Conservation (phyloP, 805 yeast genomes). For the Metschnikowia cerradonensis region DNA sequence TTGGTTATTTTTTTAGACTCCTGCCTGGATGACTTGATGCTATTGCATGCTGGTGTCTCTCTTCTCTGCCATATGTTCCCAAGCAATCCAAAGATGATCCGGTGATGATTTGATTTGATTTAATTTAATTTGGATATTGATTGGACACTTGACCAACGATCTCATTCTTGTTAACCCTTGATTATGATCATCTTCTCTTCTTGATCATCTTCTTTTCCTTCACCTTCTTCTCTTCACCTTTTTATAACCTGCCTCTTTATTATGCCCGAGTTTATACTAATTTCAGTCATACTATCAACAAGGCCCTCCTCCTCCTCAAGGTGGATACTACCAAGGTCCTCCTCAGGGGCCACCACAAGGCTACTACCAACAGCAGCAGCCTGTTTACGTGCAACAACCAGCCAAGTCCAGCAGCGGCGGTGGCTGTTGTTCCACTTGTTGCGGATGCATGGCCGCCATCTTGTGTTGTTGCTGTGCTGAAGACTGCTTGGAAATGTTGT, state of each 20-base stretch:
- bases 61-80: no score
- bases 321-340: slow-evolving; percentile 19
- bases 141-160: no score
- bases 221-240: not conserved
- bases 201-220: not conserved
- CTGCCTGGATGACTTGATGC: no score
- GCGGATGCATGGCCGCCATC: slow-evolving; percentile 21
- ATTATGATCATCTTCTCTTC: not conserved
- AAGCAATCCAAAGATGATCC: not conserved
- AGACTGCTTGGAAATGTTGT: slow-evolving; percentile 16
- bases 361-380: slow-evolving; percentile 33
- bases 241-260: not conserved
- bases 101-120: not conserved
- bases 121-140: not conserved
- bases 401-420: slow-evolving; percentile 17
- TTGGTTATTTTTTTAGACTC: no score
- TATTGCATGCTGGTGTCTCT: no score
- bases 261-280: slow-evolving; percentile 8
- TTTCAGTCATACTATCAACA: slow-evolving; percentile 11
- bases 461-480: slow-evolving; percentile 22
- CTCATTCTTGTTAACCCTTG: no score
- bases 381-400: slow-evolving; percentile 30
- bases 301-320: slow-evolving; percentile 11
- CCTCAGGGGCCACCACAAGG: slow-evolving; percentile 27
- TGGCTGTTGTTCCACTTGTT: slow-evolving; percentile 23